Conservation (phyloP, 345 rosid species). For the Reutealis trisperma region DNA sequence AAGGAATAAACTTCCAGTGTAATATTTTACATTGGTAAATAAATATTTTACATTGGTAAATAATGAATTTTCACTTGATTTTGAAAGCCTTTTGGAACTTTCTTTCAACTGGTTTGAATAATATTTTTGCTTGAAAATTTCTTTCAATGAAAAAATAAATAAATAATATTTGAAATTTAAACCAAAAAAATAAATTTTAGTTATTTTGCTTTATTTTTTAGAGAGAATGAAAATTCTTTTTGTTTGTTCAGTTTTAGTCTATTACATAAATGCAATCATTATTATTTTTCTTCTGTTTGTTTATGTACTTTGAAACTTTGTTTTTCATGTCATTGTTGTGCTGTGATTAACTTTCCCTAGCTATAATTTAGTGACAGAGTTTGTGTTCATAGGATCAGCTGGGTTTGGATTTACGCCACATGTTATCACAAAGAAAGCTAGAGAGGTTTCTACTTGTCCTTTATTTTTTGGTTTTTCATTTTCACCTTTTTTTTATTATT, state of each 20-base stretch:
- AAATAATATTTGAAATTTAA: neutral
- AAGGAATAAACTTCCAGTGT: neutral
- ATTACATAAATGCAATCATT: neutral
- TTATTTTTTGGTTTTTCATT: neutral
- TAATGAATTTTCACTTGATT: neutral
- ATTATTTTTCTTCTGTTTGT: neutral
- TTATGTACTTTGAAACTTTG: neutral
- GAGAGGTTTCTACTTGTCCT: constrained; percentile 56
- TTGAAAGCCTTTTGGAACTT: neutral
- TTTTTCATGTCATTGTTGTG: neutral
- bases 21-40: neutral
- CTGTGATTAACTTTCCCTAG: neutral
- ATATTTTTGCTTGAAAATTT: neutral
- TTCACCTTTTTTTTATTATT: constrained; percentile 6
- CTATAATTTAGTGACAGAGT: constrained; percentile 2
- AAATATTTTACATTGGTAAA: no score
- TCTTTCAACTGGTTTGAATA: neutral
- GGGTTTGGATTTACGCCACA: constrained; percentile 63
- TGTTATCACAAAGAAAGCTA: constrained; percentile 60
- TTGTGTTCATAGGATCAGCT: constrained; percentile 46
- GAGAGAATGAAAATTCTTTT: neutral
- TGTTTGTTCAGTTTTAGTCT: neutral
- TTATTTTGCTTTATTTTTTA: neutral
- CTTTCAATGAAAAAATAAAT: neutral
- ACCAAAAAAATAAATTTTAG: neutral